A percentile compares a stretch with the other conserved stretches of the same genome.
Evolutionary conservation across 1,284 basidiomycete genomes (phyloP).

Genomic region (Paramarasmius palmivorus): DNA sequence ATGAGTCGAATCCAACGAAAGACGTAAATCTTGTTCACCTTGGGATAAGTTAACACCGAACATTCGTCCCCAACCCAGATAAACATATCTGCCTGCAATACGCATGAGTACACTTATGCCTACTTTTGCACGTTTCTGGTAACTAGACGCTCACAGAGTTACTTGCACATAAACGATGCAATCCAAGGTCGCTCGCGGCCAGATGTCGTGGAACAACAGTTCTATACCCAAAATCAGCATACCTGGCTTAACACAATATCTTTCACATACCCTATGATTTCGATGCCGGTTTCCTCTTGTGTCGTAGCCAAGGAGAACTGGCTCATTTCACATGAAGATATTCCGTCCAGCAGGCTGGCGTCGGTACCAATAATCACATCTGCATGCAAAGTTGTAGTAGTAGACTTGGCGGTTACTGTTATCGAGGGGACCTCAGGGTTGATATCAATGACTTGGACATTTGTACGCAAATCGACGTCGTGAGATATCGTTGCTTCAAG

Average conservation of each 20-base stretch:
- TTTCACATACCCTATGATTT: conserved; percentile 46
- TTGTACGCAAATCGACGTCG: conserved; percentile 43
- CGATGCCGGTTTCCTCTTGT: conserved; percentile 23
- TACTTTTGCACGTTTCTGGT: too few relatives aligned
- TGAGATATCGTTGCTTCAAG: conserved; percentile 44
- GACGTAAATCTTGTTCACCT: conserved; percentile 28
- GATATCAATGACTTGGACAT: conserved; percentile 39
- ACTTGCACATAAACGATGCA: conserved; percentile 31
- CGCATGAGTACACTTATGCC: too few relatives aligned
- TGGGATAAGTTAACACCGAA: conserved; percentile 33
- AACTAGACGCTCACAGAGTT: conserved; percentile 25
- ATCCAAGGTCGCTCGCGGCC: conserved; percentile 37
- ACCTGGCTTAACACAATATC: neutral
- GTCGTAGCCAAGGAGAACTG: conserved; percentile 22
- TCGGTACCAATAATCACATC: conserved; percentile 69
- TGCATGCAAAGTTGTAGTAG: conserved; percentile 36
- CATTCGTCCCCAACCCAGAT: conserved; percentile 42
- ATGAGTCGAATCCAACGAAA: conserved; percentile 16
- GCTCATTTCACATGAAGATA: conserved; percentile 15
- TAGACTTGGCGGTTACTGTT: conserved; percentile 44
- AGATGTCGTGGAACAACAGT: conserved; percentile 41
- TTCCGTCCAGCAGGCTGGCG: conserved; percentile 23
- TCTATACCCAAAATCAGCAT: conserved; percentile 25
- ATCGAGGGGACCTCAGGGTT: conserved; percentile 34
- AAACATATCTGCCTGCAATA: conserved; percentile 38